A percentile compares a stretch with the other conserved stretches of the same genome.
Evolutionary conservation across 2,329 filamentous ascomycete species (phyloP).

Genomic region (Colletotrichum noveboracense): DNA sequence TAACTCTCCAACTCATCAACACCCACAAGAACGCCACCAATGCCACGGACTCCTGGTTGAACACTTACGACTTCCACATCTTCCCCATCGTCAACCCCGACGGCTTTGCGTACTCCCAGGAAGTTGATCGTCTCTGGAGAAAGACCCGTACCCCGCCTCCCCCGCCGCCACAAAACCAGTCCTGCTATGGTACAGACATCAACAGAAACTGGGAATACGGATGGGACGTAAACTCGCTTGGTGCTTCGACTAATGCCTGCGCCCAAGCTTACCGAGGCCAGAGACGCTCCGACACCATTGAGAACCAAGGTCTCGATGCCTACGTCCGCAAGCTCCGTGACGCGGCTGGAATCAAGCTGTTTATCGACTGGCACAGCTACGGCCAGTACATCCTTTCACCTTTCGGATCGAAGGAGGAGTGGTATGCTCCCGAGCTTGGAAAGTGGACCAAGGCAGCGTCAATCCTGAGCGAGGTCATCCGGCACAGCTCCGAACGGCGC

Average conservation of each 20-base stretch:
- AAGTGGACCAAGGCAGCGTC: slow-evolving; percentile 43
- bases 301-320: slow-evolving; percentile 48
- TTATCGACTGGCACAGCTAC: slow-evolving; percentile 55
- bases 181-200: slow-evolving; percentile 54
- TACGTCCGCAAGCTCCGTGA: slow-evolving; percentile 35
- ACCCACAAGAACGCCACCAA: slow-evolving; percentile 35
- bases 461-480: slow-evolving; percentile 32
- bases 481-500: slow-evolving; percentile 36
- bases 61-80: slow-evolving; percentile 63
- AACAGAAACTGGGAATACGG: slow-evolving; percentile 60
- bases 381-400: slow-evolving; percentile 48
- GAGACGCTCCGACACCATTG: slow-evolving; percentile 45
- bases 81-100: slow-evolving; percentile 56
- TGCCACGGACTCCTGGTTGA: slow-evolving; percentile 44
- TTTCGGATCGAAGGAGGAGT: slow-evolving; percentile 50
- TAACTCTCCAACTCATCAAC: slow-evolving; percentile 51
- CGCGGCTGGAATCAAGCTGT: slow-evolving; percentile 43
- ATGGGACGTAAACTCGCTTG: slow-evolving; percentile 47
- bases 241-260: slow-evolving; percentile 54
- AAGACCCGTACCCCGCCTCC: slow-evolving; percentile 54
- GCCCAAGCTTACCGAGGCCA: slow-evolving; percentile 48
- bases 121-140: slow-evolving; percentile 52
- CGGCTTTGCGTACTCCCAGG: slow-evolving; percentile 52
- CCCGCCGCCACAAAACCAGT: slow-evolving; percentile 33
- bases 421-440: slow-evolving; percentile 41